phyloP scores from a whole-genome alignment of 257 asterid genomes.

The Solanum pennellii region DNA sequence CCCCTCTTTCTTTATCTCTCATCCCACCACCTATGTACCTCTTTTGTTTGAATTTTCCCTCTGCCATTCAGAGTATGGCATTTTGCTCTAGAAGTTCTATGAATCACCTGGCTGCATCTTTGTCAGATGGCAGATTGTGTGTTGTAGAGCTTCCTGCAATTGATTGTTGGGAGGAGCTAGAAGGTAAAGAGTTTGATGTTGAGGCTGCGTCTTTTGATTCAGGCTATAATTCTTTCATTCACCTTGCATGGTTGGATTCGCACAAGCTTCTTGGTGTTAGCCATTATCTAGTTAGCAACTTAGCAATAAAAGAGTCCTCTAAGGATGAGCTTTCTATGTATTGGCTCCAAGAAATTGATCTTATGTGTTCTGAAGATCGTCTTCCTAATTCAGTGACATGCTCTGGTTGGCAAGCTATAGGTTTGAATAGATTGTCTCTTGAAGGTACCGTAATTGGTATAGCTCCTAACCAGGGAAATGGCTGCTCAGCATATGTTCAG shows the following conservation, averaged over 20 bases:
- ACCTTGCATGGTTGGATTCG: slow-evolving; percentile 71
- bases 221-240: slow-evolving; percentile 28
- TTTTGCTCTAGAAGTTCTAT: slow-evolving; percentile 29
- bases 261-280: slow-evolving; percentile 52
- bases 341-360: slow-evolving; percentile 65
- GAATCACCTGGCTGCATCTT: slow-evolving; percentile 58
- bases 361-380: slow-evolving; percentile 55
- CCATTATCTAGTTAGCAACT: slow-evolving; percentile 5
- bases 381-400: slow-evolving; percentile 56
- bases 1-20: slow-evolving; percentile 70
- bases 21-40: slow-evolving; percentile 91
- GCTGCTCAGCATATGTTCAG: slow-evolving; percentile 59
- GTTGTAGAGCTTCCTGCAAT: slow-evolving; percentile 69
- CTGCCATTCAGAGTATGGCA: slow-evolving; percentile 46
- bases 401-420: slow-evolving; percentile 74
- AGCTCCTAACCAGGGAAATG: slow-evolving; percentile 28
- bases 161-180: slow-evolving; percentile 88
- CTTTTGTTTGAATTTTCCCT: slow-evolving; percentile 52
- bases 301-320: slow-evolving; percentile 4
- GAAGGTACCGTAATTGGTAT: slow-evolving; percentile 54
- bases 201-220: slow-evolving; percentile 41
- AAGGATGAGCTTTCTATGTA: slow-evolving; percentile 30
- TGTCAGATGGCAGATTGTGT: slow-evolving; percentile 82
- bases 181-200: slow-evolving; percentile 47
- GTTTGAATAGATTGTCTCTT: slow-evolving; percentile 33